Percentiles rank a stretch among this genome's conserved stretches.
Conservation (phyloP, 2,329 filamentous ascomycete genomes). For the Beauveria australis region DNA sequence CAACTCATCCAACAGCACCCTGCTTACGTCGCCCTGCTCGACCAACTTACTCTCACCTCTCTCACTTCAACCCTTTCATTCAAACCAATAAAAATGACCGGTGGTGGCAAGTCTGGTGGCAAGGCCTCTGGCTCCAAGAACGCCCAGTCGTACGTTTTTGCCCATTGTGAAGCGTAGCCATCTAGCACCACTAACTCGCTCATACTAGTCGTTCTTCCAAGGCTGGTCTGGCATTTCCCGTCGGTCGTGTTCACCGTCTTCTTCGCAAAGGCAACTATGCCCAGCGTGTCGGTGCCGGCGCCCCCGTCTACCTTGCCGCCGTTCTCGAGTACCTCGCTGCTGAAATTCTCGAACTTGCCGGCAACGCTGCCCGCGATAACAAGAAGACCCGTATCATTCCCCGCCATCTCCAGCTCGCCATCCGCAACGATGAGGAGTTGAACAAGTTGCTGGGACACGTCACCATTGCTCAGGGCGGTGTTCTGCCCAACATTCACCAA, state of each 20-base stretch:
- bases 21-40: slow-evolving; percentile 12
- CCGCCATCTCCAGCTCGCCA: slow-evolving; percentile 96
- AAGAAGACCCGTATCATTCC: slow-evolving; percentile 99
- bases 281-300: slow-evolving; percentile 97
- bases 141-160: slow-evolving; percentile 84
- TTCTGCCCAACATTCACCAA: slow-evolving; percentile 93
- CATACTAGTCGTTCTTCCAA: slow-evolving; percentile 83
- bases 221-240: slow-evolving; percentile 97
- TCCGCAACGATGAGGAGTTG: slow-evolving; percentile 98
- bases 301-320: slow-evolving; percentile 92
- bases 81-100: slow-evolving; percentile 83
- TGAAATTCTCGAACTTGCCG: slow-evolving; percentile 97
- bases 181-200: background rate
- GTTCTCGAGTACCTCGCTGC: slow-evolving; percentile 98
- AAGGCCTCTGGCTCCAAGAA: slow-evolving; percentile 99
- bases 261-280: slow-evolving; percentile 99
- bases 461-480: slow-evolving; percentile 95
- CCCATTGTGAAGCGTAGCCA: background rate
- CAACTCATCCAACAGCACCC: slow-evolving; percentile 22
- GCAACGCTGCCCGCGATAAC: slow-evolving; percentile 98
- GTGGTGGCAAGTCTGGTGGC: slow-evolving; percentile 99
- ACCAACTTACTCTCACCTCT: slow-evolving; percentile 12
- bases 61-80: slow-evolving; percentile 21
- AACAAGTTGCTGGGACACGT: slow-evolving; percentile 97
- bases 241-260: slow-evolving; percentile 98